Base-by-base conservation (phyloP, 2,329 filamentous ascomycete species). In the Sporothrix curviconia region DNA sequence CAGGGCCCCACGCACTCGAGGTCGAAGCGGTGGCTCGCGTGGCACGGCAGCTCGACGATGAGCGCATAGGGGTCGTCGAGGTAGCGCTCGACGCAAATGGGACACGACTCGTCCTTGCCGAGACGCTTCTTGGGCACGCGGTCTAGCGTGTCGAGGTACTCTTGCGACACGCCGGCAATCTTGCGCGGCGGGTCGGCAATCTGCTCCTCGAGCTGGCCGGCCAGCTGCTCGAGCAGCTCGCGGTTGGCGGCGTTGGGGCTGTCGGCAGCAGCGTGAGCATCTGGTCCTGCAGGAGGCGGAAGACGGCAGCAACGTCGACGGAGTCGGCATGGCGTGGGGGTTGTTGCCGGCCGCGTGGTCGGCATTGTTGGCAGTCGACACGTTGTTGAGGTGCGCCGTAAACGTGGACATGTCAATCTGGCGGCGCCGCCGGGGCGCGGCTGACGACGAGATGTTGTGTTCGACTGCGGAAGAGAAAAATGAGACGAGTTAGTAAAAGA, bases 1-100 rank as follows among this genome's bases (percentile, higher is more conserved):
- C 84, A 87, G 7, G 84, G 83, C 3, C 77, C 80, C 2, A 86
- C 82, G 64, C 84, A 87, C 71, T 87, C 84, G n/a, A 86, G 69
- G 64, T 87, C 84, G 66, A 84, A 86, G 51, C 71, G 71, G 68
- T 87, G 84, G 40, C 68, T 72, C 32, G 73, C 74, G 64, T 82
- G 74, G 66, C 84, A 87, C 40, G 83, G 83, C 65, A 87, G 73
- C 72, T 83, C 77, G 28, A 86, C 84, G 12, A 86, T 82, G 2
- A 87, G 73, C 56, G 78, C 80, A 66, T 82, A 85, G 64, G 74
- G 71, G 65, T 87, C 84, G 64, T 86, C 81, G 47, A 84, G 72
- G 65, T 81, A 85, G 30, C 69, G 71, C 64, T 85, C 79, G 59
- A 80, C 82, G 70, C 83, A 86, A 67, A 86, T 86, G 42, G 83